Base-by-base conservation (phyloP, 2,329 filamentous ascomycete species). In the Huntiella savannae region DNA sequence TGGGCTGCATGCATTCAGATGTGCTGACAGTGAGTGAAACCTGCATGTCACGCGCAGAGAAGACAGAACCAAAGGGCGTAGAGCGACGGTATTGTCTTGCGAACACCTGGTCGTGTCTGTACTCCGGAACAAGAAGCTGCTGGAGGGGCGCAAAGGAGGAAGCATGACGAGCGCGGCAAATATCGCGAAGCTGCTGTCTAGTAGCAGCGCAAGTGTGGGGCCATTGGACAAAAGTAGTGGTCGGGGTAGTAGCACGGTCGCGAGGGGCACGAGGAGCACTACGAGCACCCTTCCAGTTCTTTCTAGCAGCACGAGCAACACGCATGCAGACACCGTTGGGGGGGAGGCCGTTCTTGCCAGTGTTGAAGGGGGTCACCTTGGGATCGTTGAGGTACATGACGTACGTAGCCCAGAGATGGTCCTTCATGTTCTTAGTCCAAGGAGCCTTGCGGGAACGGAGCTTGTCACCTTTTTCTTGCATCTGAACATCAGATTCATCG, bases 401-500 rank as follows among this genome's bases (percentile, higher is more conserved):
- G 55, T 79, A 81, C 1, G 72, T 77, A 4, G 71, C 67, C 77
- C 77, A 81, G 7, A 81, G 59, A 53, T 81, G 77, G 10, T 70
- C 63, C 59, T 66, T 75, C 73, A 80, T 79, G 13, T 72, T 67
- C 50, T 70, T 71, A 4, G 75, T 78, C 77, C 77, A 80, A 0
- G 67, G 68, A 1, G 71, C 70, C 55, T 69, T 74, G 49, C 70
- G 62, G 33, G 59, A 54, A 47, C 62, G 63, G 17, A 53, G 52
- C 28, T 34, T 22, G 11, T 42, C 43, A 5, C 34, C n/a, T 4
- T 16, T 37, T 4, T 50, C 44, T 17, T 47, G 32, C 44, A 50
- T 50, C 19, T 28, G 28, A 17, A 44, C 33, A 28, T 47, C 48
- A 17, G 43, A 49, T 15, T 50, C 41, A 3, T 38, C 16, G 11